Conservation (phyloP, 2,329 filamentous ascomycete genomes). For the Ophiostoma sp. region DNA sequence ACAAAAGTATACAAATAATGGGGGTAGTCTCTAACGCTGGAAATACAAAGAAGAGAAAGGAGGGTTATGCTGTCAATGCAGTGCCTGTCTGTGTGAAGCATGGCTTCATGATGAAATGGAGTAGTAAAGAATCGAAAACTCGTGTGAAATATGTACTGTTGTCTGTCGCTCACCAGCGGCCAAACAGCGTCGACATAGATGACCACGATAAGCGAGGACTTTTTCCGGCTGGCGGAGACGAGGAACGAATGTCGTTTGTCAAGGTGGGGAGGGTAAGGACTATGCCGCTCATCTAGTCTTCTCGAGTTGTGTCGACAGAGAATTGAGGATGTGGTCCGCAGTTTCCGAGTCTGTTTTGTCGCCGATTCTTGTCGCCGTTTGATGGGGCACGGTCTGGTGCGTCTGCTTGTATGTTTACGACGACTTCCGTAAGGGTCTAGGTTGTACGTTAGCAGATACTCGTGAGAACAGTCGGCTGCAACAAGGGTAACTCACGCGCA, state of each 20-base stretch:
- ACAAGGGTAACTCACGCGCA: conserved; percentile 52
- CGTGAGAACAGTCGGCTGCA: background rate
- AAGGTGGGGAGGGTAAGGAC: no score
- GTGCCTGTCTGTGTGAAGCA: no score
- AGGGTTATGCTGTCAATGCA: no score
- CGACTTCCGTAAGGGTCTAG: conserved; percentile 22
- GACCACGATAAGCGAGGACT: no score
- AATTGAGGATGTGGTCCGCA: no score
- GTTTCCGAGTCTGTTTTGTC: background rate
- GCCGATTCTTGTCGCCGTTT: background rate
- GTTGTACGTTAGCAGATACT: background rate
- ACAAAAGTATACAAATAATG: background rate
- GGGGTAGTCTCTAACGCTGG: conserved; percentile 17
- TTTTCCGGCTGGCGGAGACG: no score
- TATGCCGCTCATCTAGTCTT: background rate
- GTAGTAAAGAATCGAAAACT: background rate
- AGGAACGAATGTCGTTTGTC: no score
- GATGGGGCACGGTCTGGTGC: background rate
- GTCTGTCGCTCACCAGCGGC: no score
- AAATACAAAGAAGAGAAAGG: background rate
- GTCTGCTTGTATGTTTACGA: background rate
- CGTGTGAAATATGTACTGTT: background rate
- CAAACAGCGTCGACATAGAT: no score
- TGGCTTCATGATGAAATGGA: no score
- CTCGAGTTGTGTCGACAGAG: background rate